phyloP scores from a whole-genome alignment of 768 basidiomycete species.

The Lactarius hengduanensis region DNA sequence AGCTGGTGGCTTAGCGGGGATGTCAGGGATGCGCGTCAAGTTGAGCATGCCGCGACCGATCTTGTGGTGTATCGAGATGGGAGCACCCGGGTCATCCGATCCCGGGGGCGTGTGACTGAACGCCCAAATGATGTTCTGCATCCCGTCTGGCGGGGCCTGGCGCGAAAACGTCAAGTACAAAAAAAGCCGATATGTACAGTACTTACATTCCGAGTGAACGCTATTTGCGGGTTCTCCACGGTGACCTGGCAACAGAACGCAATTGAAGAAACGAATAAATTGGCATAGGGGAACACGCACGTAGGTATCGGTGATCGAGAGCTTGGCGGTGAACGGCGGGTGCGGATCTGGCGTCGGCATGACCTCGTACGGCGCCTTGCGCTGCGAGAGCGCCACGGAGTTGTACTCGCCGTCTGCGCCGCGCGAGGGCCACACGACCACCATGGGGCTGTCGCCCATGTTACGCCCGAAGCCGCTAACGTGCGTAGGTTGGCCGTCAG shows the following conservation, averaged over 20 bases:
- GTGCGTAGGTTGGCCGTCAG: neutral
- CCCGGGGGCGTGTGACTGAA: neutral
- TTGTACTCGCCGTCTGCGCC: conserved; percentile 40
- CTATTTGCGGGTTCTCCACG: conserved; percentile 11
- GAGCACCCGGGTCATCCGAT: conserved; percentile 44
- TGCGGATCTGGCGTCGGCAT: conserved; percentile 55
- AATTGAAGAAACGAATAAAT: neutral
- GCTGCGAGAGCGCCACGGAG: conserved; percentile 62
- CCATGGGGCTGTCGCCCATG: conserved; percentile 62
- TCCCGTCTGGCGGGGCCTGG: conserved; percentile 39
- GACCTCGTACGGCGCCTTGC: conserved; percentile 48
- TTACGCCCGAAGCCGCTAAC: conserved; percentile 55
- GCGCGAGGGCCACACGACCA: conserved; percentile 68
- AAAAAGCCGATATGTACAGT: too few relatives aligned
- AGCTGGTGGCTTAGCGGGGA: too few relatives aligned
- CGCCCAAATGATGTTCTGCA: too few relatives aligned
- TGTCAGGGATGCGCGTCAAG: neutral
- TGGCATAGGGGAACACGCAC: conserved; percentile 32
- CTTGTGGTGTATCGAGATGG: conserved; percentile 47
- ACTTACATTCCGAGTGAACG: conserved; percentile 6
- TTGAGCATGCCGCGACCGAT: conserved; percentile 42
- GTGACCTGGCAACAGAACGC: neutral
- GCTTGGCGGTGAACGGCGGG: conserved; percentile 52
- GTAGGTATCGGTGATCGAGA: conserved; percentile 35
- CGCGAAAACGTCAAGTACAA: neutral